Conservation (phyloP, 73 alveolate genomes). For the Stentor roeselii region DNA sequence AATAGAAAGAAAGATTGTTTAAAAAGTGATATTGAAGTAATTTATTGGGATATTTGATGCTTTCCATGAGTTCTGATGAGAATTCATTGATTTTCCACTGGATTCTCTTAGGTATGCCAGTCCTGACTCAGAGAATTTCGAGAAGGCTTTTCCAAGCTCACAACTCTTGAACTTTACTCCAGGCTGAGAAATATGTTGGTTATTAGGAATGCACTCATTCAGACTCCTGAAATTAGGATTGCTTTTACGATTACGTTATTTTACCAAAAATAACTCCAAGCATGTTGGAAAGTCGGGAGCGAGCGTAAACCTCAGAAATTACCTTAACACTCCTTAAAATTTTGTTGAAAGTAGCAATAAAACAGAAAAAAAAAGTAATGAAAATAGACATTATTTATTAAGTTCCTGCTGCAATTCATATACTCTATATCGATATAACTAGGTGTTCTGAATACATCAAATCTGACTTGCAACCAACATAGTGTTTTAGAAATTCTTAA, state of each 20-base stretch:
- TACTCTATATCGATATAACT: conserved; percentile 13
- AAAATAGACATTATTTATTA: conserved; percentile 24
- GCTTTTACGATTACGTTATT: conserved; percentile 35
- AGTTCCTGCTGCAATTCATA: conserved; percentile 47
- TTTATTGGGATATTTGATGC: conserved; percentile 29
- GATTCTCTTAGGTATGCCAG: conserved; percentile 44
- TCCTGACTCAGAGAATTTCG: conserved; percentile 32
- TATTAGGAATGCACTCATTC: conserved; percentile 27
- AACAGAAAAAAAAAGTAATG: conserved; percentile 31
- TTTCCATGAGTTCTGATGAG: conserved; percentile 32
- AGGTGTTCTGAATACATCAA: conserved; percentile 53
- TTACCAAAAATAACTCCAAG: conserved; percentile 44
- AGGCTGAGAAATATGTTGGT: conserved; percentile 15
- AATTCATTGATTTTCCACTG: conserved; percentile 28
- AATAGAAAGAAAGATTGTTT: too few species aligned
- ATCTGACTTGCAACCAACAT: conserved; percentile 48
- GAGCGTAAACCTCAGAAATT: conserved; percentile 33
- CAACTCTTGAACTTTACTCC: conserved; percentile 44
- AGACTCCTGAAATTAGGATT: conserved; percentile 36
- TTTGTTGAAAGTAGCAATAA: conserved; percentile 38
- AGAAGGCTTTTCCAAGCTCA: conserved; percentile 23
- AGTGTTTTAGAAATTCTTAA: too few species aligned
- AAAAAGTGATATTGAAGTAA: too few species aligned
- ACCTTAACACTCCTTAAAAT: conserved; percentile 36
- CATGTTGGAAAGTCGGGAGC: conserved; percentile 38